A percentile compares a stretch with the other conserved stretches of the same genome.
Conservation (phyloP, 805 yeast species). For the Torulaspora gathmanii region DNA sequence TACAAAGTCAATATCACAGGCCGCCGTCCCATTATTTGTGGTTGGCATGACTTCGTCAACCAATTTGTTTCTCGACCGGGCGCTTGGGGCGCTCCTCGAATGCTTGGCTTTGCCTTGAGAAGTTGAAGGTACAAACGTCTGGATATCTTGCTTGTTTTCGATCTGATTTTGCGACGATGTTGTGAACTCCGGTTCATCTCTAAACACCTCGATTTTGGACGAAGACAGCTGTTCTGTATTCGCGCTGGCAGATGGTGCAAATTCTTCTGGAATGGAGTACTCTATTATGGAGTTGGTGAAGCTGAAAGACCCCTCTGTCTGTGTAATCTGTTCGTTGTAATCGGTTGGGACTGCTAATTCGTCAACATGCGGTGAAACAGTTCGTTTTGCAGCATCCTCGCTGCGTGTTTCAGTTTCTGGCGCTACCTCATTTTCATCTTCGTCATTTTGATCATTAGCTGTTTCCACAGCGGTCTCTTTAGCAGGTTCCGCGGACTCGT, state of each 20-base stretch:
- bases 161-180: background rate
- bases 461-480: background rate
- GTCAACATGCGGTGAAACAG: background rate
- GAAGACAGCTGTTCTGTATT: conserved; percentile 15
- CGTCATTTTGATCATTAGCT: background rate
- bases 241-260: conserved; percentile 4
- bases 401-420: background rate
- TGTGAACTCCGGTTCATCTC: conserved; percentile 17
- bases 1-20: conserved; percentile 17
- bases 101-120: conserved; percentile 29
- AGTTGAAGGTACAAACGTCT: conserved; percentile 19
- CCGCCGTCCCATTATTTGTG: conserved; percentile 21
- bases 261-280: conserved; percentile 34
- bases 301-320: conserved; percentile 17
- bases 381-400: background rate
- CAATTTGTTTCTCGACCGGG: conserved; percentile 26
- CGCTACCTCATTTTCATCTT: background rate
- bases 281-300: conserved; percentile 32
- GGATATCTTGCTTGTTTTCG: background rate
- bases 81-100: conserved; percentile 32
- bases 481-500: conserved; percentile 7
- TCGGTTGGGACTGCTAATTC: conserved; percentile 5
- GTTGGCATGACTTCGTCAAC: conserved; percentile 42
- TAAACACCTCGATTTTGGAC: conserved; percentile 27
- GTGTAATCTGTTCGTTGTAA: conserved; percentile 5